These are phyloP conservation scores for Podosphaera xanthii DNA, from an alignment of 2,329 filamentous ascomycete genomes.

Conservation along the genomic window DNA sequence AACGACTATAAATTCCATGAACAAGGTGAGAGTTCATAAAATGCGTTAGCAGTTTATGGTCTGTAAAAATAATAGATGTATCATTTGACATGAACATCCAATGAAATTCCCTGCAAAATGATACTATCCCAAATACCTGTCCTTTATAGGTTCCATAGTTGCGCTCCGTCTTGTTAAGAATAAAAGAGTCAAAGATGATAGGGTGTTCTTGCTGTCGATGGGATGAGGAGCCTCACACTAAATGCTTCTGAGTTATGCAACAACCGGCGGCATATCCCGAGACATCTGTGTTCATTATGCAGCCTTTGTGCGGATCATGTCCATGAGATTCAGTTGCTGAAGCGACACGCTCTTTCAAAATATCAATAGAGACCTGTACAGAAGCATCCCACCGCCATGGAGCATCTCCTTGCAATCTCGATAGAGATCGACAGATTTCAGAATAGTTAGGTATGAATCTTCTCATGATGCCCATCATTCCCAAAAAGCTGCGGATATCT, in stretches of 20 bases:
- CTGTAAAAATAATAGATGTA: neutral
- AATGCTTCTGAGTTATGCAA: neutral
- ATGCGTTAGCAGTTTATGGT: neutral
- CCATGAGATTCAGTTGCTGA: neutral
- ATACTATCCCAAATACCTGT: neutral
- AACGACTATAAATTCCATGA: constrained; percentile 1
- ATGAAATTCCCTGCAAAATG: too few relatives aligned
- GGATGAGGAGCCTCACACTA: neutral
- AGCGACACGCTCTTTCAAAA: neutral
- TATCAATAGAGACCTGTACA: neutral
- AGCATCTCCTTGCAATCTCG: neutral
- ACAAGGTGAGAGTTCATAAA: neutral
- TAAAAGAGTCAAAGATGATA: neutral
- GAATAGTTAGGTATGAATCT: neutral
- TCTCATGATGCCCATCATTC: neutral
- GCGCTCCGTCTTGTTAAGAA: neutral
- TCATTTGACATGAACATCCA: too few relatives aligned
- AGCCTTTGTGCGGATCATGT: constrained; percentile 12
- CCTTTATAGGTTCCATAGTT: neutral
- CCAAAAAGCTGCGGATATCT: neutral
- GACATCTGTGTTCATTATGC: neutral
- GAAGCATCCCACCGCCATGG: neutral
- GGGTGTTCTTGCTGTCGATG: neutral
- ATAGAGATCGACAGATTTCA: neutral
- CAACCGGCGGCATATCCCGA: neutral